Conservation (phyloP, 371 early-diverging fungal genomes). For the Apophysomyces elegans region DNA sequence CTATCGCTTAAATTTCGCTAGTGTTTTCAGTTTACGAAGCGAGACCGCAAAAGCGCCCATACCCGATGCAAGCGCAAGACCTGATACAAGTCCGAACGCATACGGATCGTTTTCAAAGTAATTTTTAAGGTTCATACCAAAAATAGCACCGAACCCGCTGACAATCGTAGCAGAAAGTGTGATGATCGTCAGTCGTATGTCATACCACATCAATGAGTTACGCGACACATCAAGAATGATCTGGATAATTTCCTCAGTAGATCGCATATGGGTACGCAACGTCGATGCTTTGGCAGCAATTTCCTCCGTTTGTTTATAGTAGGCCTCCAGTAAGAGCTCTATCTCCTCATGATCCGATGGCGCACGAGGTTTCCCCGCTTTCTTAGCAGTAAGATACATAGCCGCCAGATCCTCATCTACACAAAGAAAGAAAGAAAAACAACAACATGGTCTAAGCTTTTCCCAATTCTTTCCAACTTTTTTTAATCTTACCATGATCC, state of each 20-base stretch:
- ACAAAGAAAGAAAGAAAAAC: neutral
- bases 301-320: constrained; percentile 86
- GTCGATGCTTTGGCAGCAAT: constrained; percentile 72
- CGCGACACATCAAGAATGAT: constrained; percentile 85
- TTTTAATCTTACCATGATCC: constrained; percentile 64
- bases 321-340: constrained; percentile 87
- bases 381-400: constrained; percentile 87
- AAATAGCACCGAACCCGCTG: constrained; percentile 69
- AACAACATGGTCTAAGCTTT: too few species aligned
- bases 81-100: constrained; percentile 69
- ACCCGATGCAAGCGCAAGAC: constrained; percentile 54
- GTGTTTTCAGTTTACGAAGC: constrained; percentile 31
- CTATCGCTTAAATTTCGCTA: constrained; percentile 35
- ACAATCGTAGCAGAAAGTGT: constrained; percentile 73
- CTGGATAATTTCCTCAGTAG: constrained; percentile 87
- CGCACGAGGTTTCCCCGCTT: constrained; percentile 55
- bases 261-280: constrained; percentile 74
- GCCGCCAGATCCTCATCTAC: constrained; percentile 87
- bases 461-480: too few species aligned
- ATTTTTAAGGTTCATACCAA: constrained; percentile 90
- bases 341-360: constrained; percentile 81
- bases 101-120: constrained; percentile 71
- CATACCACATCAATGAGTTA: constrained; percentile 83
- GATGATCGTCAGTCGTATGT: constrained; percentile 79
- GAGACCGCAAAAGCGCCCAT: constrained; percentile 41